Evolutionary conservation across 1,139 yeast genomes (phyloP), one percentile per base, ranked within the genome.

Genomic region (Zygosaccharomyces pseudobailii): DNA sequence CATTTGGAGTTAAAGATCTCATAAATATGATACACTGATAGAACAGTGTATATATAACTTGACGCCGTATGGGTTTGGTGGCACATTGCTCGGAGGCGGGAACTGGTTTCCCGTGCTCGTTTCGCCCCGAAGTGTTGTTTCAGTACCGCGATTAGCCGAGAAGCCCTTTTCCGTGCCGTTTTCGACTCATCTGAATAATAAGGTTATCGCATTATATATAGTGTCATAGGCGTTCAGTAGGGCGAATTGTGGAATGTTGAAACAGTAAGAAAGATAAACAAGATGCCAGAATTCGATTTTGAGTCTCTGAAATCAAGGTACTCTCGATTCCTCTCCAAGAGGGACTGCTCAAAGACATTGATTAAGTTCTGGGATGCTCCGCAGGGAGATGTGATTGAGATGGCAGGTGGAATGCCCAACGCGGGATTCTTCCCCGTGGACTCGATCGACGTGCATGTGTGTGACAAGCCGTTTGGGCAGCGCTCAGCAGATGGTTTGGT

Each of bases 331-430:
- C 40, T 61, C 23, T 59, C 63, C 5, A 43, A 49, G 35, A 52
- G 62, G 24, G 58, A 51, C 13, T 51, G 46, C 13, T 32, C 46
- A 25, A 53, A 63, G 37, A 50, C 47, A 30, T 39, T 57, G 27
- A 32, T 49, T 20, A 39, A 52, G 13, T 62, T 62, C 46, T 61
- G 65, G 66, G 56, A 54, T 24, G 52, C 49, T 23, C 79, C 80
- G 3, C 65, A 62, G 17, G 74, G 72, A 4, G 62, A 71, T 28
- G 76, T 80, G 3, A 69, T 79, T 33, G 67, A 69, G 32, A 67
- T 80, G 47, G 76, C 75, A 37, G 80, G 76, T 58, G 85, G 85
- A 21, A 71, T 73, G 54, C 86, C 86, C 10, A 77, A 79, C 56
- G 72, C 72, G 47, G 82, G 81, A 1, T 75, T 79, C 58, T 80